Conservation (phyloP, 208 protist species). For the Borovskyia barvae region DNA sequence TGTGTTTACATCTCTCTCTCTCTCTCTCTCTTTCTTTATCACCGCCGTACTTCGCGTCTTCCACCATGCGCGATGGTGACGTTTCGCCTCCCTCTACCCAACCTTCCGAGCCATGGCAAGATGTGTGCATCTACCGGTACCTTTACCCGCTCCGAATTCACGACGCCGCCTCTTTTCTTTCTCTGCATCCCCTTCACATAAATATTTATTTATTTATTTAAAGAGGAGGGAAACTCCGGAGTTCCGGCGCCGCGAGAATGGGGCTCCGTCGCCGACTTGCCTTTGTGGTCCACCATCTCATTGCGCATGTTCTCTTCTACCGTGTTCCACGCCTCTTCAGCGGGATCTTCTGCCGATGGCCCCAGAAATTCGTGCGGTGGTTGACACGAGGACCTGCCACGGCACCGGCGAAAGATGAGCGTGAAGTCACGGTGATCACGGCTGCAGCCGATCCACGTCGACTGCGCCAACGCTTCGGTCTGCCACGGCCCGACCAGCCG, state of each 20-base stretch:
- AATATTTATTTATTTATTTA: conserved; percentile 1
- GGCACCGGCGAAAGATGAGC: conserved; percentile 3
- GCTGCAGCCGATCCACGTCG: conserved; percentile 5
- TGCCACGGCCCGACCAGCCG: conserved; percentile 6
- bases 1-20: not conserved
- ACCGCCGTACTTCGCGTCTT: not conserved
- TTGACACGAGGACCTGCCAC: not conserved
- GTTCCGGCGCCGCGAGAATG: conserved; percentile 2
- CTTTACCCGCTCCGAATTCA: conserved; percentile 16
- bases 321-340: conserved; percentile 21
- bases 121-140: no score
- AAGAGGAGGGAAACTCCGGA: not conserved
- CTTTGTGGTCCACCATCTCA: conserved; percentile 24
- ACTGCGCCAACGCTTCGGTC: conserved; percentile 21
- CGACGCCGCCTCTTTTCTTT: conserved; percentile 10
- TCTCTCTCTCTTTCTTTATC: conserved; percentile 17
- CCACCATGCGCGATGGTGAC: not conserved
- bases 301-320: conserved; percentile 32
- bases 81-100: no score
- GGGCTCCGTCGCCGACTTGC: conserved; percentile 6
- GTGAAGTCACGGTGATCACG: conserved; percentile 17
- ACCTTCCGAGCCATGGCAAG: no score
- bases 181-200: not conserved
- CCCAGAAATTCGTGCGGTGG: conserved; percentile 12
- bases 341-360: conserved; percentile 14